These are phyloP conservation scores for Colletotrichum siamense DNA, from an alignment of 2,329 filamentous ascomycete species.

Conservation along the genomic window DNA sequence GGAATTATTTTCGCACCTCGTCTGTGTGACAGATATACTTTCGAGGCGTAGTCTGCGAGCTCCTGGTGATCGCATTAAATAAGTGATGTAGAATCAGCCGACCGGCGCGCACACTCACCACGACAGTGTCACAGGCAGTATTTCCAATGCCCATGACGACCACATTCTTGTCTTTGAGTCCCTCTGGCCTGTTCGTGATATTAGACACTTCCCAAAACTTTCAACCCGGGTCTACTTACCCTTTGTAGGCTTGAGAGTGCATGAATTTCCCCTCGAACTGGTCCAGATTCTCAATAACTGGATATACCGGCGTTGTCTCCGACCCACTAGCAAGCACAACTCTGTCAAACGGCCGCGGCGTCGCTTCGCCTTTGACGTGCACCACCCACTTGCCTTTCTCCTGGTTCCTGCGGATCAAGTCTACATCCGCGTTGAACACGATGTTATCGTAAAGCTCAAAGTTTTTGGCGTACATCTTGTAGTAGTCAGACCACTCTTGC, in stretches of 20 bases:
- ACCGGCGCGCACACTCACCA: constrained; percentile 6
- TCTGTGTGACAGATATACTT: constrained; percentile 28
- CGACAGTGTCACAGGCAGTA: constrained; percentile 28
- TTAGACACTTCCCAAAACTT: not conserved
- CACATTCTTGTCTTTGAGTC: constrained; percentile 26
- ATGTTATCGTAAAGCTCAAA: constrained; percentile 24
- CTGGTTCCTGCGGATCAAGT: constrained; percentile 17
- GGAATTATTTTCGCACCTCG: constrained; percentile 27
- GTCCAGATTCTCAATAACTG: constrained; percentile 24
- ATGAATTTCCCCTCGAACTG: constrained; percentile 25
- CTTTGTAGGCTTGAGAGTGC: constrained; percentile 29
- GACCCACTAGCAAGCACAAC: constrained; percentile 27
- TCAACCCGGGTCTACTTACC: not conserved
- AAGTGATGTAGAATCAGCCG: too few species aligned
- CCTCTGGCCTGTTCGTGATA: constrained; percentile 9
- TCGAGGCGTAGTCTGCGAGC: constrained; percentile 19
- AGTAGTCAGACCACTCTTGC: constrained; percentile 21
- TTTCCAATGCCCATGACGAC: constrained; percentile 32
- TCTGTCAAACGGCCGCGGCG: constrained; percentile 26
- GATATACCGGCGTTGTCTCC: constrained; percentile 20
- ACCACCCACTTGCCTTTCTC: constrained; percentile 24
- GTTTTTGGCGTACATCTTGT: constrained; percentile 26
- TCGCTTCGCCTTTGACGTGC: constrained; percentile 5
- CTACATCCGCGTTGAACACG: constrained; percentile 19
- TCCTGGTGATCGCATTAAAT: constrained; percentile 4